Conservation (phyloP, 148 eudicot species). For the Beta vulgaris region DNA sequence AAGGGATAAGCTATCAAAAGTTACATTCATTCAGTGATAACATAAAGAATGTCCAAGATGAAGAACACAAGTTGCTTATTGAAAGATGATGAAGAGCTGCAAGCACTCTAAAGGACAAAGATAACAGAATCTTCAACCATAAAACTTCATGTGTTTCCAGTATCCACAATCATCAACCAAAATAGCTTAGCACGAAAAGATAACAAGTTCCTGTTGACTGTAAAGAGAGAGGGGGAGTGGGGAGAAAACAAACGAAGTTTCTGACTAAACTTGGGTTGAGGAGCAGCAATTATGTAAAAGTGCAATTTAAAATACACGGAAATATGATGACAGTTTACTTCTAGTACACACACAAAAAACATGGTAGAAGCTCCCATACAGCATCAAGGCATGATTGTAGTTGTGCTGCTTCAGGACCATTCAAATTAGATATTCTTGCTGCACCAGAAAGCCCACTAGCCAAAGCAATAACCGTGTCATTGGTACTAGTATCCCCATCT, state of each 20-base stretch:
- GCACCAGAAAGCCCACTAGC: constrained; percentile 93
- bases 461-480: constrained; percentile 94
- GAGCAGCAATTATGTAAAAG: neutral
- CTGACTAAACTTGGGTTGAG: neutral
- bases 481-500: constrained; percentile 96
- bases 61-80: neutral
- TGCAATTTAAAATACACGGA: neutral
- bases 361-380: constrained; percentile 44
- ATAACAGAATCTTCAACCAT: neutral
- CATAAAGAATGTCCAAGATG: neutral
- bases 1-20: neutral
- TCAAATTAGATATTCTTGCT: constrained; percentile 45
- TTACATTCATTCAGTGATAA: neutral
- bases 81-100: neutral
- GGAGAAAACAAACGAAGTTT: neutral
- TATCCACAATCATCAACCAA: neutral
- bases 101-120: constrained; percentile 3
- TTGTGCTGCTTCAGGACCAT: constrained; percentile 70
- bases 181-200: neutral
- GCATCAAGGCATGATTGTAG: constrained; percentile 91
- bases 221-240: neutral
- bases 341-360: neutral
- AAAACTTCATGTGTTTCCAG: neutral
- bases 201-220: neutral
- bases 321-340: neutral